Base-by-base conservation (phyloP, 345 rosid genomes). In the Syzygium jambos region DNA sequence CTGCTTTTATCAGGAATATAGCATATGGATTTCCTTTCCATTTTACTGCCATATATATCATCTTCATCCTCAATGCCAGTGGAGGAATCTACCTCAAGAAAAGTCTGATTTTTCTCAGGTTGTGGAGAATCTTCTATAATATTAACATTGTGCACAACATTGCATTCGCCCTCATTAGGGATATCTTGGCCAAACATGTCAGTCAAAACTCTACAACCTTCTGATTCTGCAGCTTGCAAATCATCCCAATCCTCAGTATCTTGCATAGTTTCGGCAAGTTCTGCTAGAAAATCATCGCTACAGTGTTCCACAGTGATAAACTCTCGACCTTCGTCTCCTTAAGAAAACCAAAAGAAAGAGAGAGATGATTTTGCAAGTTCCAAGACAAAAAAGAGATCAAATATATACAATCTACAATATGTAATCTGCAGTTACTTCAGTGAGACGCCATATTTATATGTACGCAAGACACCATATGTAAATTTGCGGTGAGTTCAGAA, bases 171-270 rank as follows among this genome's bases (percentile, higher is more conserved):
- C 43, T 68, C 86, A 86, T 49, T 83, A 38, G 85, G 38, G 59
- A 13, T 87, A 87, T 92, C 84, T 85, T 89, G 89, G 85, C 88
- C 91, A 87, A 96, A 93, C 91, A 97, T 90, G 80, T 90, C 89
- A 84, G 87, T 92, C 87, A 96, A 90, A 87, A 94, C 88, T 85
- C 98, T 98, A 86, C 95, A 96, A 85, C 95, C 95, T 89, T 96
- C 98, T 4, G 95, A 90, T 88, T 97, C 98, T 29, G 92, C 54
- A 46, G 93, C 94, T 85, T 92, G 94, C 52, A 94, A 87, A 88
- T 96, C 98, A 93, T 95, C 98, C 98, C 99, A 97, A 78, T 97
- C 98, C 96, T 97, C 98, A 5, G 85, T 86, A 82, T 94, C 96
- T 88, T 89, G 90, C 93, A 95, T 92, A 19, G 91, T 93, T 91